Conservation (phyloP, 2,329 filamentous ascomycete species). For the Aspergillus ibericus region DNA sequence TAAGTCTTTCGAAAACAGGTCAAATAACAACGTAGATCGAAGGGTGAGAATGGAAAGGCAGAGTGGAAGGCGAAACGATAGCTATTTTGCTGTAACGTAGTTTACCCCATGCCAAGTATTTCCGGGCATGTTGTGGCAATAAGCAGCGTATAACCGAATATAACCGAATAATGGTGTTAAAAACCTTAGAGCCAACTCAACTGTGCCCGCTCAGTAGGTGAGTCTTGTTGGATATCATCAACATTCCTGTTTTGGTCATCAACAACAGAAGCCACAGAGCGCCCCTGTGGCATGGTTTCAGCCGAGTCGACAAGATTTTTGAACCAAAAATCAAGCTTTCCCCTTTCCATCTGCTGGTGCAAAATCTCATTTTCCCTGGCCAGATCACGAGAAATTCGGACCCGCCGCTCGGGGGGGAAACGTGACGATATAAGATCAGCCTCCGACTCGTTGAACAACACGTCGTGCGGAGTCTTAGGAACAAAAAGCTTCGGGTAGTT, state of each 20-base stretch:
- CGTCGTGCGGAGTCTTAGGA: conserved; percentile 28
- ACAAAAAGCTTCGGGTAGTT: conserved; percentile 23
- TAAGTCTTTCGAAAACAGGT: neutral
- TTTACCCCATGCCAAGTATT: neutral
- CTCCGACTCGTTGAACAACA: conserved; percentile 31
- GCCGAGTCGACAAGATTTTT: conserved; percentile 30
- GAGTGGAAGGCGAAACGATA: neutral
- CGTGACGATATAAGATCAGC: conserved; percentile 53
- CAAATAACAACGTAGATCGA: neutral
- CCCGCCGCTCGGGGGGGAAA: conserved; percentile 63
- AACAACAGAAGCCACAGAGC: neutral
- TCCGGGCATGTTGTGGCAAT: too few species aligned
- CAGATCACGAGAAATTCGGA: conserved; percentile 70
- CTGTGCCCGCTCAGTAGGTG: conserved; percentile 9
- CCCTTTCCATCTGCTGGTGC: conserved; percentile 63
- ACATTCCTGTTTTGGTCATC: neutral
- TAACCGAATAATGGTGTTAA: neutral
- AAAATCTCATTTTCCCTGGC: conserved; percentile 69
- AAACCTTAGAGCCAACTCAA: conserved; percentile 20
- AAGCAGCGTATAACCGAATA: neutral
- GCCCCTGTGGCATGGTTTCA: conserved; percentile 5
- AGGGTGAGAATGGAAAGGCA: neutral
- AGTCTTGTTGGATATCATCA: neutral
- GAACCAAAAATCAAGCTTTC: conserved; percentile 70
- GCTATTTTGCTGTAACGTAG: neutral